A percentile compares a stretch with the other conserved stretches of the same genome.
Evolutionary conservation across 192 early-diverging fungal genomes (phyloP).

Genomic region (Backusella mclennaniae): DNA sequence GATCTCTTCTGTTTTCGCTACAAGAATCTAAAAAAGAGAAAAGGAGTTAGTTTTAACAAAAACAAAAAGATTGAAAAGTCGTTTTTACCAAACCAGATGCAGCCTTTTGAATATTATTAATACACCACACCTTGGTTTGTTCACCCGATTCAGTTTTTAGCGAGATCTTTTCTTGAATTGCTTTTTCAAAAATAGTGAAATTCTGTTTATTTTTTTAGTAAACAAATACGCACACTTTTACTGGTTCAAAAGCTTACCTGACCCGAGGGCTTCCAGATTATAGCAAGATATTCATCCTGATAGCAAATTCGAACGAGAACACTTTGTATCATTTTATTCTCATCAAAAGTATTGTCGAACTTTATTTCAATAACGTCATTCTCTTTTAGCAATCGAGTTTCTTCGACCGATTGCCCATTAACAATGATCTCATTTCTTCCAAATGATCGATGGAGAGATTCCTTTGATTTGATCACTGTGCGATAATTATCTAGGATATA

Average conservation of each 20-base stretch:
- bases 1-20: conserved; percentile 37
- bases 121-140: conserved; percentile 21
- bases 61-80: background rate
- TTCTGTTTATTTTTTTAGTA: conserved; percentile 2
- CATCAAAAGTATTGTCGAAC: conserved; percentile 41
- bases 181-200: conserved; percentile 22
- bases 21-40: conserved; percentile 40
- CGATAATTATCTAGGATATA: conserved; percentile 19
- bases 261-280: conserved; percentile 61
- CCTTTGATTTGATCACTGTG: conserved; percentile 11
- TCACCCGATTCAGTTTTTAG: background rate
- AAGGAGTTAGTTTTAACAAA: conserved; percentile 22
- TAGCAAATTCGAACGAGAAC: conserved; percentile 49
- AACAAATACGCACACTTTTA: too few relatives aligned
- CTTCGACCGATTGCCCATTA: conserved; percentile 49
- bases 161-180: conserved; percentile 18
- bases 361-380: conserved; percentile 51
- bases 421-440: conserved; percentile 46
- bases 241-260: conserved; percentile 18
- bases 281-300: conserved; percentile 50
- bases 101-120: conserved; percentile 58
- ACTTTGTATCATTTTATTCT: conserved; percentile 39
- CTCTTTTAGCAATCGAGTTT: conserved; percentile 43
- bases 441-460: conserved; percentile 19
- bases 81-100: conserved; percentile 48